A percentile compares a stretch with the other conserved stretches of the same genome.
Evolutionary conservation across 306 rosid species (phyloP).

Genomic region (Ammopiptanthus mongolicus): DNA sequence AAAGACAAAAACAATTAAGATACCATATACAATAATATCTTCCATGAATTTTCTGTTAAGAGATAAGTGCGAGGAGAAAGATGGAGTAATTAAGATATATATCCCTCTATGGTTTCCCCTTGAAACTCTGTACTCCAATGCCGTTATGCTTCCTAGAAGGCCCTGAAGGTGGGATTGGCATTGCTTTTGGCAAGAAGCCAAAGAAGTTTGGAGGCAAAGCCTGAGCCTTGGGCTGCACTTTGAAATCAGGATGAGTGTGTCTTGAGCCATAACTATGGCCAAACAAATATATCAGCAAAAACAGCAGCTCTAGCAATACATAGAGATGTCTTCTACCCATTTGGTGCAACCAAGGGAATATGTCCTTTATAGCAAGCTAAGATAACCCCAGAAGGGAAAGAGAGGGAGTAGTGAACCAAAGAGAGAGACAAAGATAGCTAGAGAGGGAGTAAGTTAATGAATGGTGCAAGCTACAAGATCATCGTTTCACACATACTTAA

Average conservation of each 20-base stretch:
- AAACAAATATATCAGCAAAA: constrained; percentile 31
- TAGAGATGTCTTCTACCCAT: constrained; percentile 38
- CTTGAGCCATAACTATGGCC: constrained; percentile 40
- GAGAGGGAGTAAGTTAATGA: not conserved
- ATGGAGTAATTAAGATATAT: not conserved
- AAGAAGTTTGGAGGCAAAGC: constrained; percentile 22
- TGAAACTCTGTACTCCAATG: constrained; percentile 55
- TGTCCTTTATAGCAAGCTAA: not conserved
- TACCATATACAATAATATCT: constrained; percentile 24
- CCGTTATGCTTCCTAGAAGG: constrained; percentile 77
- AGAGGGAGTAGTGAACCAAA: not conserved
- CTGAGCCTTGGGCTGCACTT: constrained; percentile 40
- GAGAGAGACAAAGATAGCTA: not conserved
- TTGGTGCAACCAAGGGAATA: not conserved
- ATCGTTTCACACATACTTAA: not conserved
- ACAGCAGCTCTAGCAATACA: constrained; percentile 23
- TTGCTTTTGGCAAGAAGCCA: constrained; percentile 63
- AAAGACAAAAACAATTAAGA: not conserved
- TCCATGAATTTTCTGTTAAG: not conserved
- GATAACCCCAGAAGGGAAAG: not conserved
- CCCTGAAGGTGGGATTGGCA: constrained; percentile 76
- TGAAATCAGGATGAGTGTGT: constrained; percentile 31
- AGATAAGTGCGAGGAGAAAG: not conserved
- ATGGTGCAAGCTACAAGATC: constrained; percentile 14
- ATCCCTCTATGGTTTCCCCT: constrained; percentile 35